phyloP scores from a whole-genome alignment of 2,329 filamentous ascomycete species.

The Aspergillus costaricaensis region DNA sequence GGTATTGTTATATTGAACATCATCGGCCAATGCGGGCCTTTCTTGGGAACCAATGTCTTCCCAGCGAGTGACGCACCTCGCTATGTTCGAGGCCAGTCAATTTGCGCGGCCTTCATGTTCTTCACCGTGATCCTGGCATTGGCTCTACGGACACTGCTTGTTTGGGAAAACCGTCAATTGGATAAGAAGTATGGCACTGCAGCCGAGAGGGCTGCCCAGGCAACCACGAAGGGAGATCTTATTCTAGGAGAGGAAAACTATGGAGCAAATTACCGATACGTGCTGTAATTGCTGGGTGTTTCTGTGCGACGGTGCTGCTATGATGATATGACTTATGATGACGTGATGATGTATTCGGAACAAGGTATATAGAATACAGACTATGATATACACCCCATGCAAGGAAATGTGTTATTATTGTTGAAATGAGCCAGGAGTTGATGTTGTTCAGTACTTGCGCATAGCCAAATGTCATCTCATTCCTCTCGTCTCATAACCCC shows the following conservation, averaged over 20 bases:
- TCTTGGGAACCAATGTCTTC: conserved; percentile 66
- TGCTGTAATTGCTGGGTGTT: conserved; percentile 28
- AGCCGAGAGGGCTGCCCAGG: conserved; percentile 18
- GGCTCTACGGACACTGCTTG: conserved; percentile 55
- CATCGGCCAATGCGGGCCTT: conserved; percentile 65
- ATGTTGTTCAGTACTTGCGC: too few species aligned
- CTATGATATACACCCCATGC: too few species aligned
- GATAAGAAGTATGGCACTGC: conserved; percentile 50
- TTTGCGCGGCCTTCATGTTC: conserved; percentile 64
- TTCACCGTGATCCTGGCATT: conserved; percentile 60
- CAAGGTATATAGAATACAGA: not conserved
- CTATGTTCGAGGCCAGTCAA: conserved; percentile 58
- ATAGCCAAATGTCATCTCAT: not conserved
- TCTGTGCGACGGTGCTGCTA: not conserved
- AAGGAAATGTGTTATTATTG: too few species aligned
- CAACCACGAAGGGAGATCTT: conserved; percentile 16
- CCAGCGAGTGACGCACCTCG: conserved; percentile 52
- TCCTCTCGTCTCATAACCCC: not conserved
- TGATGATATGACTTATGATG: not conserved
- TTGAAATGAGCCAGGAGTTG: too few species aligned
- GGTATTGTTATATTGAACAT: conserved; percentile 68
- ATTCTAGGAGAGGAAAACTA: conserved; percentile 43
- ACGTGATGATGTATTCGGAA: not conserved
- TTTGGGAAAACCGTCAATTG: conserved; percentile 62
- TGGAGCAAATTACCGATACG: conserved; percentile 40